Evolutionary conservation across 352 stramenopile genomes (phyloP), one percentile per base, ranked within the genome.

Genomic region (Globisporangium iwayamae): DNA sequence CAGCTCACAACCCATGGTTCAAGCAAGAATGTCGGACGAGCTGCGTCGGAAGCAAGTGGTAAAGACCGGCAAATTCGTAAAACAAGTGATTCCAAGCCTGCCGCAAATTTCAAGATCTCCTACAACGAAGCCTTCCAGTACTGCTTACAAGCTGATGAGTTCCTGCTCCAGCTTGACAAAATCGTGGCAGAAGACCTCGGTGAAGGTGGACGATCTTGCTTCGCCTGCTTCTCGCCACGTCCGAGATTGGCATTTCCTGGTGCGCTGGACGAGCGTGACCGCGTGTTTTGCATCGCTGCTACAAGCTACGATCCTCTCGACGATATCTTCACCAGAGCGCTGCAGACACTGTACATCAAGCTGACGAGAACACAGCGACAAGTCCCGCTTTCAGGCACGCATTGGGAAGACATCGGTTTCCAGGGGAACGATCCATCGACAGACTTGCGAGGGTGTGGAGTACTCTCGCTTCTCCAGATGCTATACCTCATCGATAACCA

Each of bases 391-490:
- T 80, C 80, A 3, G 87, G 87, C 16, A 63, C 66, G 14, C 87
- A 96, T 64, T 97, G 90, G 91, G 89, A 96, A 65, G 71, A 76
- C 9, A 84, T 97, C 34, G 91, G 91, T 16, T 97, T 97, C 62
- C 91, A 97, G 63, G 91, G 90, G 28, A 80, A 56, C 7, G 90
- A 97, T 61, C 91, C 91, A 5, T 79, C 89, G 1, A 97, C 89
- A 1, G 91, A 97, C 63, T 70, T 97, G 25, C 84, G 90, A 30
- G 85, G 84, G 20, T 92, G 87, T 38, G 87, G 91, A 34, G 79
- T 96, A 32, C 73, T 97, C 7, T 88, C 87, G 41, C 65, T 97
- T 30, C 71, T 97, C 39, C 87, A 97, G 64, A 84, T 94, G 56
- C 70, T 97, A 7, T 73, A 90, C 54, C 66, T 96, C 4, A 73